These are phyloP conservation scores for Heliamphora ciliata DNA, from an alignment of 179 eudicot genomes.

Conservation along the genomic window DNA sequence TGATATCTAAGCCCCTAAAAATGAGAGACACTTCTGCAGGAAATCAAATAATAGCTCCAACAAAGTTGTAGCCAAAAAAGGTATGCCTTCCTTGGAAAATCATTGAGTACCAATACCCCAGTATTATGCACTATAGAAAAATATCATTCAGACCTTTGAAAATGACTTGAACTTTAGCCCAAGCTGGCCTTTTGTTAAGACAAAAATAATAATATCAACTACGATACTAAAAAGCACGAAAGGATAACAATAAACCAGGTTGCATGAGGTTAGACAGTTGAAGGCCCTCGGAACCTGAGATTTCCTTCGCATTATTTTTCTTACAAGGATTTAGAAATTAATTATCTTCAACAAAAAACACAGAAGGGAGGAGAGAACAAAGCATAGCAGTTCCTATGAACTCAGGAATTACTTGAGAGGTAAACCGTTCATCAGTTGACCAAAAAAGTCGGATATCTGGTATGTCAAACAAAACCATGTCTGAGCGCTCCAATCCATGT, in stretches of 20 bases:
- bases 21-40: not conserved
- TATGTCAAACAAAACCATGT: slow-evolving; percentile 84
- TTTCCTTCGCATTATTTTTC: not conserved
- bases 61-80: not conserved
- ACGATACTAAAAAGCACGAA: not conserved
- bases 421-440: slow-evolving; percentile 80
- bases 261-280: not conserved
- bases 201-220: not conserved
- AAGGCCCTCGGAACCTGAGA: not conserved
- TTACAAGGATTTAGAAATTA: not conserved
- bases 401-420: slow-evolving; percentile 61
- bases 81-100: not conserved
- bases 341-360: not conserved
- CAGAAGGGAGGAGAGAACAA: not conserved
- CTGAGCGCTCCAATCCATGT: slow-evolving; percentile 91
- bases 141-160: slow-evolving; percentile 64
- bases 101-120: not conserved
- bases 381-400: not conserved
- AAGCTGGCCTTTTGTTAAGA: slow-evolving; percentile 50
- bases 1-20: not conserved
- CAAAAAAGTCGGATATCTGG: slow-evolving; percentile 90
- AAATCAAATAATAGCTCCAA: not conserved
- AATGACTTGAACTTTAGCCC: slow-evolving; percentile 77
- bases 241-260: not conserved
- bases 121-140: not conserved